phyloP scores from a whole-genome alignment of 148 eudicot species.

The Rheum nobile region DNA sequence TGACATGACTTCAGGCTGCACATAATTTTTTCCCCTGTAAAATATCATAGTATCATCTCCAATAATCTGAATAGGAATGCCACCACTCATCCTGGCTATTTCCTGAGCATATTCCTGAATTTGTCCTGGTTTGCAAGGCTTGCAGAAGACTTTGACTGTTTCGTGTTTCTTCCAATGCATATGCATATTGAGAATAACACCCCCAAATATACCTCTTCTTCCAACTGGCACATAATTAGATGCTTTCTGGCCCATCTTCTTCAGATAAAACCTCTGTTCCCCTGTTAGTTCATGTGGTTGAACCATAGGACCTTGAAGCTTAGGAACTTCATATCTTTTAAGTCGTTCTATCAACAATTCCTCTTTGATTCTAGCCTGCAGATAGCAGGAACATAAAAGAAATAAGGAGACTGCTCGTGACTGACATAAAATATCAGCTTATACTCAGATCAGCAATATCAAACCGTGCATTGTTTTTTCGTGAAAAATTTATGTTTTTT shows the following conservation, averaged over 20 bases:
- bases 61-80: constrained; percentile 68
- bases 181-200: constrained; percentile 96
- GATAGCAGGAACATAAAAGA: neutral
- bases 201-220: constrained; percentile 88
- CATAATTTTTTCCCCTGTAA: constrained; percentile 83
- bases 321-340: constrained; percentile 66
- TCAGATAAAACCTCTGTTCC: constrained; percentile 78
- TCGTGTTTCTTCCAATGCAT: constrained; percentile 99
- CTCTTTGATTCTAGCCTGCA: constrained; percentile 83
- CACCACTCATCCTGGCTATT: constrained; percentile 86
- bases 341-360: constrained; percentile 65
- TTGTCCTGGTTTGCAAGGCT: constrained; percentile 94
- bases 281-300: constrained; percentile 62
- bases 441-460: neutral
- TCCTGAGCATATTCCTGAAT: constrained; percentile 68
- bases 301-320: constrained; percentile 71
- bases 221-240: constrained; percentile 92
- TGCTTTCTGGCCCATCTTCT: constrained; percentile 88
- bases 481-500: neutral
- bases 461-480: neutral
- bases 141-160: constrained; percentile 83
- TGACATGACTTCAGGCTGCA: constrained; percentile 87
- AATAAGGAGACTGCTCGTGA: neutral
- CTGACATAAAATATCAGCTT: neutral
- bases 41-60: constrained; percentile 81